Conservation (phyloP, 2,329 filamentous ascomycete genomes). For the Ascochyta koolunga region DNA sequence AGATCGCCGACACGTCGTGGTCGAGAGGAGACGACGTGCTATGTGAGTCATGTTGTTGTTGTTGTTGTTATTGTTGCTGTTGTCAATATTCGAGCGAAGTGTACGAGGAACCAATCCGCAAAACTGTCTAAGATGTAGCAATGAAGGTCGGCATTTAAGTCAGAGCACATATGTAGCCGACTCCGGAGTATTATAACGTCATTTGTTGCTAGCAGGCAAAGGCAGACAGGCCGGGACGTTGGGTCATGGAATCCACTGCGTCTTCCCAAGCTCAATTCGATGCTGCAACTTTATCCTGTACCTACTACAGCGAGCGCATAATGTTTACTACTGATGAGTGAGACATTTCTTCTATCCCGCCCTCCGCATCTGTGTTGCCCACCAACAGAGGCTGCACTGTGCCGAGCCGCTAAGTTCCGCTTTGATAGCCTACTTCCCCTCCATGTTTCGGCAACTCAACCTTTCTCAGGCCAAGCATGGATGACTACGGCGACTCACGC, state of each 20-base stretch:
- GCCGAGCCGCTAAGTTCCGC: constrained; percentile 19
- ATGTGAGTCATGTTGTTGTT: constrained; percentile 23
- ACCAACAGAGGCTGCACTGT: neutral
- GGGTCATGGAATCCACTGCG: neutral
- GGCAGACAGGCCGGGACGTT: neutral
- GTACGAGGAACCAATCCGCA: neutral
- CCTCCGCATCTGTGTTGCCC: neutral
- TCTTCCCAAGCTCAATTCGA: neutral
- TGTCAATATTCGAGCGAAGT: neutral
- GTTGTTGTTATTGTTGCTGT: too few relatives aligned
- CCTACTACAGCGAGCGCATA: neutral
- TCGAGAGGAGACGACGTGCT: constrained; percentile 28
- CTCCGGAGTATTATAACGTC: constrained; percentile 24
- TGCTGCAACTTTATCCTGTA: too few relatives aligned
- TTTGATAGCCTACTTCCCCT: constrained; percentile 33
- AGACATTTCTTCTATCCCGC: neutral
- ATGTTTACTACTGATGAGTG: neutral
- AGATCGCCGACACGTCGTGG: constrained; percentile 18
- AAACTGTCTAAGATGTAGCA: neutral
- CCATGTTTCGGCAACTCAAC: constrained; percentile 18
- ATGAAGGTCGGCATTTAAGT: neutral
- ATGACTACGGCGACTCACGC: constrained; percentile 22
- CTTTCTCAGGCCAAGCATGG: constrained; percentile 15
- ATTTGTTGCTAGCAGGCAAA: neutral
- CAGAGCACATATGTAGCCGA: constrained; percentile 23